Percentiles rank a stretch among this genome's conserved stretches.
Conservation (phyloP, 169 alveolate species). For the Plasmodium vinckei region DNA sequence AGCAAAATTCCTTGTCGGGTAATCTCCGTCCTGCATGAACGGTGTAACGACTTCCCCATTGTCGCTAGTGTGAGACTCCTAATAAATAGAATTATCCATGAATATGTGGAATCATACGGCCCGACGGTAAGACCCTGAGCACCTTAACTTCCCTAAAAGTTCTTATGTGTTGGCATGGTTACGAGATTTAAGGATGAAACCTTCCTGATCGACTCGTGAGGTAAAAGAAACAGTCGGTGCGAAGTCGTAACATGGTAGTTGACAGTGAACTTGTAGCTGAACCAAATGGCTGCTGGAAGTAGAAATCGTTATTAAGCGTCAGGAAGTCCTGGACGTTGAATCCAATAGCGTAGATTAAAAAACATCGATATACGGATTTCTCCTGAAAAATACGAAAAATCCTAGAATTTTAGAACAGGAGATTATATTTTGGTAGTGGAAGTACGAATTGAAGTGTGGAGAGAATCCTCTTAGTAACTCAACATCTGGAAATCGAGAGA, state of each 20-base stretch:
- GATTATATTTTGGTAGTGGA: constrained; percentile 7
- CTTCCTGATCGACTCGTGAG: constrained; percentile 41
- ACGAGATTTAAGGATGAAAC: constrained; percentile 9
- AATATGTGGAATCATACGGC: constrained; percentile 10
- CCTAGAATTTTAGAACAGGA: constrained; percentile 14
- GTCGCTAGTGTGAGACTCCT: constrained; percentile 13
- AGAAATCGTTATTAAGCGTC: constrained; percentile 10
- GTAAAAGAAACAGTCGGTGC: constrained; percentile 31
- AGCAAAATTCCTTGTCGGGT: constrained; percentile 13
- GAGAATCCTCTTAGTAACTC: constrained; percentile 2
- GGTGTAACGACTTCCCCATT: constrained; percentile 12
- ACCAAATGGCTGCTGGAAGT: constrained; percentile 20
- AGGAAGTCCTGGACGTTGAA: constrained; percentile 12
- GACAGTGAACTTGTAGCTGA: constrained; percentile 43
- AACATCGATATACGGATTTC: constrained; percentile 8
- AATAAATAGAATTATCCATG: constrained; percentile 7
- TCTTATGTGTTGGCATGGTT: constrained; percentile 35
- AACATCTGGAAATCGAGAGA: constrained; percentile 8
- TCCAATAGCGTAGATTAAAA: constrained; percentile 4
- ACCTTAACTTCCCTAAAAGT: constrained; percentile 11
- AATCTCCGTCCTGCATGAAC: constrained; percentile 12
- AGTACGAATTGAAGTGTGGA: too few relatives aligned
- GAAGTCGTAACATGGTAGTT: constrained; percentile 34
- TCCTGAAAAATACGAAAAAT: constrained; percentile 6
- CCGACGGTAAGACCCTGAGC: constrained; percentile 14